Evolutionary conservation across 2,329 filamentous ascomycete genomes (phyloP).

Genomic region (Coniochaeta pulveracea): DNA sequence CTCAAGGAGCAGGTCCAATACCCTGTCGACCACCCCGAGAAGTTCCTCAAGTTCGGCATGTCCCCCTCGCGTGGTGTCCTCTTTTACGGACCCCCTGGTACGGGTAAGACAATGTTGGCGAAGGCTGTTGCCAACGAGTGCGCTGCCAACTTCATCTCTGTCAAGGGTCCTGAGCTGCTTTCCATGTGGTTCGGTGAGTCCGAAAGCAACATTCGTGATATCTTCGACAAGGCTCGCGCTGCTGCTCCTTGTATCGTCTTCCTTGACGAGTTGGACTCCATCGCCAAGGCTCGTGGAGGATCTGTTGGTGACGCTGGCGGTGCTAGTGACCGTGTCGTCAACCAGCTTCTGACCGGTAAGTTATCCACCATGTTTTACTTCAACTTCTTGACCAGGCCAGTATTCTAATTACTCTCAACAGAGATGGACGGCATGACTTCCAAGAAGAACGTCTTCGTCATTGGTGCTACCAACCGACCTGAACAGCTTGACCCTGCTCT

Average conservation of each 20-base stretch:
- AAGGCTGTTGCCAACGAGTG: constrained; percentile 99
- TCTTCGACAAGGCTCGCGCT: constrained; percentile 98
- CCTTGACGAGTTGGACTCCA: constrained; percentile 96
- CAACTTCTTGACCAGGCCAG: background rate
- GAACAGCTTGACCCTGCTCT: constrained; percentile 97
- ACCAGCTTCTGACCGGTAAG: constrained; percentile 94
- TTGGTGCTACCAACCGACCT: constrained; percentile 95
- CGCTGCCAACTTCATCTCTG: constrained; percentile 98
- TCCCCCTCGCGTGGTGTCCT: constrained; percentile 96
- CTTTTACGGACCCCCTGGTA: constrained; percentile 98
- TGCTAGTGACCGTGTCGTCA: constrained; percentile 98
- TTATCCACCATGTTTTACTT: constrained; percentile 11
- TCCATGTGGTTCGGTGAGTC: constrained; percentile 99
- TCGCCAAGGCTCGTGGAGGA: constrained; percentile 97
- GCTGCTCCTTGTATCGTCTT: constrained; percentile 98
- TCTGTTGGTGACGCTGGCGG: constrained; percentile 92
- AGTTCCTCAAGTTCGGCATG: constrained; percentile 99
- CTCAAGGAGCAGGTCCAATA: constrained; percentile 99
- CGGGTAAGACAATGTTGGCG: constrained; percentile 98
- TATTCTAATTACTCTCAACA: constrained; percentile 10
- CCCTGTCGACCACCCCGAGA: constrained; percentile 97
- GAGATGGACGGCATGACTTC: constrained; percentile 99
- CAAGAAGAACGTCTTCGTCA: constrained; percentile 99
- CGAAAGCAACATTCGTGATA: constrained; percentile 98
- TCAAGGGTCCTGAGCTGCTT: constrained; percentile 95